Evolutionary conservation across 768 basidiomycete genomes (phyloP), one percentile per base, ranked within the genome.

Genomic region (Hydnum rufescens): DNA sequence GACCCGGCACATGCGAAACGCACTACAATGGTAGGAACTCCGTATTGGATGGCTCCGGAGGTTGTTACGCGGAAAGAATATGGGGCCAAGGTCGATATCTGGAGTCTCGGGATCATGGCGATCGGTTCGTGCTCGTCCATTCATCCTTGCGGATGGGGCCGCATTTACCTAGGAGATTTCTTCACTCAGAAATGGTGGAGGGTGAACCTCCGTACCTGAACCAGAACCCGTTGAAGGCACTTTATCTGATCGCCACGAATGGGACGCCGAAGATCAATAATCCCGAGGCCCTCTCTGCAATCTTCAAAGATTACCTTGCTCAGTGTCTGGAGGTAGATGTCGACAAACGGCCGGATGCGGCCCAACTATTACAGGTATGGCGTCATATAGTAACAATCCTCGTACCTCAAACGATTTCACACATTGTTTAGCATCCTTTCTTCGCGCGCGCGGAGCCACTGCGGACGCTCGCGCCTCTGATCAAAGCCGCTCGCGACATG

Each of bases 21-120:
- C 26, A 93, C 90, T 32, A 95, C 92, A 32, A 96, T 96, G 92
- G 90, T 96, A 49, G 92, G 92, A 2, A 95, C 92, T 0, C 92
- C 92, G 1, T 96, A 96, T 64, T 96, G 92, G 92, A 95, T 96
- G 92, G 92, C 92, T 0, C 92, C 92, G 0, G 92, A 96, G 64
- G 92, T 96, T 47, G 92, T 95, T 57, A 96, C 90, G 25, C 78
- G 90, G 52, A 95, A 95, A 65, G 92, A 95, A 67, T 95, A 95
- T 64, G 92, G 92, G 0, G 85, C 92, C 13, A 96, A 96, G 63
- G 92, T 96, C n/a, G 92, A 95, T 60, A 88, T 96, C 54, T 95
- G 92, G 90, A 84, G 80, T 64, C 67, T 95, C 57, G 90, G 90
- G 3, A 95, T 96, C 70, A 95, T 93, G 77, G 84, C 90, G 43